Conservation (phyloP, 768 basidiomycete genomes). For the Leccinum aurantiacum region DNA sequence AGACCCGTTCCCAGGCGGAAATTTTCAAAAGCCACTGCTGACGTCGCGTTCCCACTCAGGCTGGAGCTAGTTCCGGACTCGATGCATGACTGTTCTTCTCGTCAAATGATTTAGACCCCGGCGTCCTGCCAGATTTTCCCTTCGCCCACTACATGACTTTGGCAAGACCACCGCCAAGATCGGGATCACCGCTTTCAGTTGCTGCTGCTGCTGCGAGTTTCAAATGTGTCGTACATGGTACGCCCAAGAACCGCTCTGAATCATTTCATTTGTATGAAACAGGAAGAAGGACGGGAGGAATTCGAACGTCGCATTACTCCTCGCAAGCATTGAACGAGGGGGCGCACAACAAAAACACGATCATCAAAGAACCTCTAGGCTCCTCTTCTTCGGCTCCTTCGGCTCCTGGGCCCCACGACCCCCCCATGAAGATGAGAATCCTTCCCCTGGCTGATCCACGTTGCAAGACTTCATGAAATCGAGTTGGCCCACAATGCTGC, state of each 20-base stretch:
- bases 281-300: slow-evolving; percentile 14
- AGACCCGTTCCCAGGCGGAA: slow-evolving; percentile 18
- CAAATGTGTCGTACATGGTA: slow-evolving; percentile 1
- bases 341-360: slow-evolving; percentile 9
- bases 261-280: slow-evolving; percentile 28
- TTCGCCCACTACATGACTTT: neutral
- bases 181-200: neutral
- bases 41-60: neutral
- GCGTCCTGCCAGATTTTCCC: neutral
- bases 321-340: slow-evolving; percentile 5
- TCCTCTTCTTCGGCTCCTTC: neutral
- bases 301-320: slow-evolving; percentile 12
- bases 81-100: neutral
- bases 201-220: slow-evolving; percentile 10
- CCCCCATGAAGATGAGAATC: slow-evolving; percentile 11
- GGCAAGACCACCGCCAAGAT: slow-evolving; percentile 4
- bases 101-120: neutral
- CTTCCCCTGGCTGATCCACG: neutral
- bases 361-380: slow-evolving; percentile 2
- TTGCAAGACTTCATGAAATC: neutral
- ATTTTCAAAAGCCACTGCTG: slow-evolving; percentile 5
- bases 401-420: neutral
- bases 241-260: slow-evolving; percentile 1
- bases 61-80: neutral
- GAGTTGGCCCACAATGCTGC: neutral